These are phyloP conservation scores for Penicillium sp. DNA, from an alignment of 2,329 filamentous ascomycete species.

Conservation along the genomic window DNA sequence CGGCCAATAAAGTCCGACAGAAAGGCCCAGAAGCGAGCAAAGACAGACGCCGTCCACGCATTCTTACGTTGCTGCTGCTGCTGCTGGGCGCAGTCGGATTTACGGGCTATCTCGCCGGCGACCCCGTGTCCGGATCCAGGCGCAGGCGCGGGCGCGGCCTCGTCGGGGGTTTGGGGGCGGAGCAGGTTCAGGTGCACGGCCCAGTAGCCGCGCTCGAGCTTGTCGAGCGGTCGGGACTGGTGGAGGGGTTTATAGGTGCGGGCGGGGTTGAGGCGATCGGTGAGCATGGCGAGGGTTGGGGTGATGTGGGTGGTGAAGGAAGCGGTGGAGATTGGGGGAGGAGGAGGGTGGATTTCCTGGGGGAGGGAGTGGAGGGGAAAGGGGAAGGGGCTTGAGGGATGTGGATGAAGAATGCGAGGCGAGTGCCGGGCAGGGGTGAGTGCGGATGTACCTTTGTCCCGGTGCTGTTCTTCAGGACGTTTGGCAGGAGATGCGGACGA, in stretches of 20 bases:
- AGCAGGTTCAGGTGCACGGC: conserved; percentile 58
- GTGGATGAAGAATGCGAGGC: too few species aligned
- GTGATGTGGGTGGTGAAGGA: conserved; percentile 58
- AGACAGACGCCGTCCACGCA: conserved; percentile 34
- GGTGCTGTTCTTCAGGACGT: too few species aligned
- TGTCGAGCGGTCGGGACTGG: conserved; percentile 51
- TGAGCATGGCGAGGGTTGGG: conserved; percentile 53
- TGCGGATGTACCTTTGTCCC: too few species aligned
- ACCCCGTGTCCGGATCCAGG: too few species aligned
- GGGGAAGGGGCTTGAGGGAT: too few species aligned
- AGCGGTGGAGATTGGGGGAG: conserved; percentile 50
- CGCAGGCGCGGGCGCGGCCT: too few species aligned
- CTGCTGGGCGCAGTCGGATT: too few species aligned
- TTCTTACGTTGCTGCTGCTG: too few species aligned
- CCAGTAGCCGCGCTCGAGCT: conserved; percentile 78
- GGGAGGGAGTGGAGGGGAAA: conserved; percentile 27
- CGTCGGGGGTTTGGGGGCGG: not conserved
- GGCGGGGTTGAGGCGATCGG: conserved; percentile 51
- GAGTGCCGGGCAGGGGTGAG: too few species aligned
- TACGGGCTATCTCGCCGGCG: too few species aligned
- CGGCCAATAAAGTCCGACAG: conserved; percentile 37
- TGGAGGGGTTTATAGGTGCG: conserved; percentile 54
- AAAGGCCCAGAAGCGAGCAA: conserved; percentile 44
- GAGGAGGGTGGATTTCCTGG: conserved; percentile 51
- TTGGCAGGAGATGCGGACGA: too few species aligned